Percentiles rank a stretch among this genome's conserved stretches.
Evolutionary conservation across 2,329 filamentous ascomycete species (phyloP).

Genomic region (Lachnum nothofagi): DNA sequence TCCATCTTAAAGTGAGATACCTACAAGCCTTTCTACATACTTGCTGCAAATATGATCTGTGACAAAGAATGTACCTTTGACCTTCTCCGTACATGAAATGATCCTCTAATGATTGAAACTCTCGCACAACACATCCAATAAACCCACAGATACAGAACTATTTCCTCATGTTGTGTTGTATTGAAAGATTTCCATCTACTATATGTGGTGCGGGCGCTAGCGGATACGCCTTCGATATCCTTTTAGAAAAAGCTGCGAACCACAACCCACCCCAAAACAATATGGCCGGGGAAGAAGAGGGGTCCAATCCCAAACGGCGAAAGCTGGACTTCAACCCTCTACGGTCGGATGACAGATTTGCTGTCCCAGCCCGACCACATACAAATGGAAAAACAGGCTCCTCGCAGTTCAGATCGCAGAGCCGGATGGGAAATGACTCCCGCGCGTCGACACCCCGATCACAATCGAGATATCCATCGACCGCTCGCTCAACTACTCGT

Average conservation of each 20-base stretch:
- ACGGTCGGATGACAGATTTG: constrained; percentile 52
- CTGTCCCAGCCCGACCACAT: constrained; percentile 30
- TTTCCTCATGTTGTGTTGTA: no score
- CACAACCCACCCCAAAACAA: constrained; percentile 5
- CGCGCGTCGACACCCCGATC: constrained; percentile 32
- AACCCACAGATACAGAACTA: no score
- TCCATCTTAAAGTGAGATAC: no score
- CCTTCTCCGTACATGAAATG: no score
- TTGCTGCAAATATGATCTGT: no score
- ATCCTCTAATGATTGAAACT: no score
- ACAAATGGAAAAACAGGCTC: constrained; percentile 28
- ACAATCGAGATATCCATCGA: constrained; percentile 32
- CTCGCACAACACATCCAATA: no score
- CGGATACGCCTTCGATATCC: no score
- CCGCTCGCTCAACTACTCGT: constrained; percentile 38
- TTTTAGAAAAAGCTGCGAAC: not conserved
- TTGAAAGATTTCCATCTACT: no score
- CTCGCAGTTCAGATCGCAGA: constrained; percentile 37
- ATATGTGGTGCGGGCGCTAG: no score
- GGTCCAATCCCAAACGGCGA: constrained; percentile 56
- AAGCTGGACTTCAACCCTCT: constrained; percentile 57
- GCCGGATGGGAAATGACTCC: constrained; percentile 28
- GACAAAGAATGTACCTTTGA: no score
- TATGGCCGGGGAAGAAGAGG: constrained; percentile 38
- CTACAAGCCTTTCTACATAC: no score